These are phyloP conservation scores for Mortierella claussenii DNA, from an alignment of 192 early-diverging fungal genomes.

Conservation along the genomic window DNA sequence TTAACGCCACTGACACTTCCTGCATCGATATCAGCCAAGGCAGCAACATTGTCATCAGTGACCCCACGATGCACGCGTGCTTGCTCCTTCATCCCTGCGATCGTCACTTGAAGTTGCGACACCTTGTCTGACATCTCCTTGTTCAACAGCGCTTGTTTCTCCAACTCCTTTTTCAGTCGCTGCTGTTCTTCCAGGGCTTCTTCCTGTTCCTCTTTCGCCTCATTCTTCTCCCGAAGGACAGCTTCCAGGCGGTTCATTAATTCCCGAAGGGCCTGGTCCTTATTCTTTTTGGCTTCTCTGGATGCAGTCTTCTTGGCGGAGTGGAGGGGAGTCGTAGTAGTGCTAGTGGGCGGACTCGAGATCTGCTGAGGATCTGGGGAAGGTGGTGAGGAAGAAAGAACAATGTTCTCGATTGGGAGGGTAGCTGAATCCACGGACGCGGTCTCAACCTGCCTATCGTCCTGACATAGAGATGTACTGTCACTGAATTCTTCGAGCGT, in stretches of 20 bases:
- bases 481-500: not conserved
- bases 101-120: conserved; percentile 7
- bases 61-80: not conserved
- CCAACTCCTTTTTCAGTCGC: not conserved
- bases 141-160: conserved; percentile 13
- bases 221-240: conserved; percentile 38
- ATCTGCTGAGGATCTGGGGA: not conserved
- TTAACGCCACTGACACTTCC: not conserved
- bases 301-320: conserved; percentile 1
- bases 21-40: not conserved
- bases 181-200: conserved; percentile 15
- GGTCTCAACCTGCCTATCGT: too few species aligned
- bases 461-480: not conserved
- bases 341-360: not conserved
- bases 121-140: conserved; percentile 16
- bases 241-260: conserved; percentile 26
- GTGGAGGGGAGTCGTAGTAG: not conserved
- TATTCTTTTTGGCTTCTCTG: conserved; percentile 17
- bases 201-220: conserved; percentile 33
- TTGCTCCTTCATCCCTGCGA: conserved; percentile 19
- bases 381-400: not conserved
- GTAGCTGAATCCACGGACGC: too few species aligned
- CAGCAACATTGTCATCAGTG: not conserved
- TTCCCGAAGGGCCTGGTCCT: conserved; percentile 33
- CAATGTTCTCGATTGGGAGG: too few species aligned